Evolutionary conservation across 495 filamentous ascomycete genomes (phyloP).

Genomic region (Daldinia vernicosa): DNA sequence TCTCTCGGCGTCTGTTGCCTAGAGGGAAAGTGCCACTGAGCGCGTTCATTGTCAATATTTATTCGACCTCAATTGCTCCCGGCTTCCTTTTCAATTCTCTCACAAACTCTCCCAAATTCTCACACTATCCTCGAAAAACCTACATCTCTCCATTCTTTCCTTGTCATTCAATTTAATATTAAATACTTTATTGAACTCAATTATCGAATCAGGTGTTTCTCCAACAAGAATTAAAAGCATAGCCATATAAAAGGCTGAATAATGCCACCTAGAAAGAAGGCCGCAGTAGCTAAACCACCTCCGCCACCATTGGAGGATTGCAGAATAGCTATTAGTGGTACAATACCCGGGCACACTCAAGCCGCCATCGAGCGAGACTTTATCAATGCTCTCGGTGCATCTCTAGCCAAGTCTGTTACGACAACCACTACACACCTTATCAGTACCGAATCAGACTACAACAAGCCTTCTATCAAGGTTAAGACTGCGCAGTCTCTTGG

Average conservation of each 20-base stretch:
- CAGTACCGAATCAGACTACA: conserved; percentile 61
- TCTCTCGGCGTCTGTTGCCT: conserved; percentile 16
- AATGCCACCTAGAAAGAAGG: conserved; percentile 15
- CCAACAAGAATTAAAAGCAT: neutral
- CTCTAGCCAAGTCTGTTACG: conserved; percentile 56
- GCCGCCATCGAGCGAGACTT: conserved; percentile 50
- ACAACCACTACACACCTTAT: conserved; percentile 68
- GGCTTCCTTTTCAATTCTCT: neutral
- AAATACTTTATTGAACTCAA: neutral
- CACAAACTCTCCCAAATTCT: neutral
- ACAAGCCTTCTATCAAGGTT: conserved; percentile 60
- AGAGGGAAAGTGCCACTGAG: conserved; percentile 2
- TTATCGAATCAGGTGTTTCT: neutral
- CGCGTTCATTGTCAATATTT: conserved; percentile 15
- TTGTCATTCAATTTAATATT: neutral
- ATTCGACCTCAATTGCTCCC: conserved; percentile 2
- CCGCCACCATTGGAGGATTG: conserved; percentile 52
- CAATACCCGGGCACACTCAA: conserved; percentile 65
- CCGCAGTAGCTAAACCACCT: conserved; percentile 29
- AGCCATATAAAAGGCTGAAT: neutral
- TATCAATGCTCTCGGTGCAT: conserved; percentile 61
- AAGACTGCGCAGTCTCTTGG: conserved; percentile 56
- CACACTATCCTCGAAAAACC: neutral
- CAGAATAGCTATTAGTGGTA: conserved; percentile 68
- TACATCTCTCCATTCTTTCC: neutral